Percentiles rank a stretch among this genome's conserved stretches.
phyloP scores from a whole-genome alignment of 2,329 filamentous ascomycete species.

The Apiospora pterosperma region DNA sequence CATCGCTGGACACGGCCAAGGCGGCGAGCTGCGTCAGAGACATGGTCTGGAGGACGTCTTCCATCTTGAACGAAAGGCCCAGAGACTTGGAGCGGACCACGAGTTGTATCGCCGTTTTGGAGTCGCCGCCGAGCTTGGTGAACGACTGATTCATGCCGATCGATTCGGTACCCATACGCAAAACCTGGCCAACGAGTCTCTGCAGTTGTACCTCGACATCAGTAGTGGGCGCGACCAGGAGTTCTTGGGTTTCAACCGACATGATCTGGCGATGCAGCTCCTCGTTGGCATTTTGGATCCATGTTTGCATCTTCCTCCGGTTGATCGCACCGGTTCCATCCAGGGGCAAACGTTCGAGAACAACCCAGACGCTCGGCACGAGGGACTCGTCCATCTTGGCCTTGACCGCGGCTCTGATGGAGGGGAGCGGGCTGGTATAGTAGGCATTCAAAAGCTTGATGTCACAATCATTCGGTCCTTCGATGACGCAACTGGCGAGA shows the following conservation, averaged over 20 bases:
- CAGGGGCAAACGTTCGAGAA: conserved; percentile 43
- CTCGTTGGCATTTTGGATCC: conserved; percentile 51
- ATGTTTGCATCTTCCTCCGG: conserved; percentile 45
- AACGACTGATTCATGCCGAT: conserved; percentile 42
- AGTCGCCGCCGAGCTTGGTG: conserved; percentile 36
- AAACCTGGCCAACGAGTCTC: conserved; percentile 32
- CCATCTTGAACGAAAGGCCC: conserved; percentile 32
- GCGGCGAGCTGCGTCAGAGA: conserved; percentile 36
- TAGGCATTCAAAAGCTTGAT: conserved; percentile 38
- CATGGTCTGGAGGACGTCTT: conserved; percentile 34
- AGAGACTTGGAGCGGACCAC: conserved; percentile 34
- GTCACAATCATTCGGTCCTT: conserved; percentile 25
- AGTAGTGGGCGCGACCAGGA: conserved; percentile 30
- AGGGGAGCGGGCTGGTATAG: conserved; percentile 38
- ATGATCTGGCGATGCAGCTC: conserved; percentile 42
- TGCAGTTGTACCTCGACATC: conserved; percentile 38
- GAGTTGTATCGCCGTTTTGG: conserved; percentile 35
- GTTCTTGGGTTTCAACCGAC: conserved; percentile 35
- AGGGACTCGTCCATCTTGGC: conserved; percentile 31
- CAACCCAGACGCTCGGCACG: conserved; percentile 46
- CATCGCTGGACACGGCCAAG: conserved; percentile 29
- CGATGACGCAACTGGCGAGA: conserved; percentile 27
- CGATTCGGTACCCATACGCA: conserved; percentile 34
- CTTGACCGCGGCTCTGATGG: conserved; percentile 34
- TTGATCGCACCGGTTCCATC: conserved; percentile 36